phyloP scores from a whole-genome alignment of 306 rosid species.

The Cercis canadensis region DNA sequence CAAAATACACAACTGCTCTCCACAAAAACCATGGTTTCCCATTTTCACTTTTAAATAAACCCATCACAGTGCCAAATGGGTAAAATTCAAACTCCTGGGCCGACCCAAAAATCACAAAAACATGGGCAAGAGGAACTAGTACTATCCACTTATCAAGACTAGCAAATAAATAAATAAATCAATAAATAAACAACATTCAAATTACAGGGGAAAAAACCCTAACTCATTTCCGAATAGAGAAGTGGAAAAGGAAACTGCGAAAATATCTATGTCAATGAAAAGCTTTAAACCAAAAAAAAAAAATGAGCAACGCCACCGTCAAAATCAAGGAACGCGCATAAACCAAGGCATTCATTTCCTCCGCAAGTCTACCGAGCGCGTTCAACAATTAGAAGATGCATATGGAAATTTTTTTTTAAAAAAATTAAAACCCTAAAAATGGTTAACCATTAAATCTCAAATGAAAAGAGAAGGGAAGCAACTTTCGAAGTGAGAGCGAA shows the following conservation, averaged over 20 bases:
- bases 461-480: neutral
- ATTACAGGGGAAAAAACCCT: slow-evolving; percentile 17
- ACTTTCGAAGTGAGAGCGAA: neutral
- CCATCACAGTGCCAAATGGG: neutral
- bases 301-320: neutral
- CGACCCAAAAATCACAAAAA: neutral
- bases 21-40: neutral
- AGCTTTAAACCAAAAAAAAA: neutral
- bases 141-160: too few relatives aligned
- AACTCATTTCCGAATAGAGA: neutral
- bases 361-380: neutral
- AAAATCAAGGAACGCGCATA: neutral
- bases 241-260: neutral
- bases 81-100: slow-evolving; percentile 8
- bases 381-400: slow-evolving; percentile 15
- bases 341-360: neutral
- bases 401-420: neutral
- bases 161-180: too few relatives aligned
- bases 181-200: neutral
- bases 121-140: neutral
- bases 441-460: neutral
- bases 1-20: too few relatives aligned
- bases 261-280: neutral
- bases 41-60: slow-evolving; percentile 3
- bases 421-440: slow-evolving; percentile 33